phyloP scores from a whole-genome alignment of 2,329 filamentous ascomycete genomes.

The Aureobasidium sp. region DNA sequence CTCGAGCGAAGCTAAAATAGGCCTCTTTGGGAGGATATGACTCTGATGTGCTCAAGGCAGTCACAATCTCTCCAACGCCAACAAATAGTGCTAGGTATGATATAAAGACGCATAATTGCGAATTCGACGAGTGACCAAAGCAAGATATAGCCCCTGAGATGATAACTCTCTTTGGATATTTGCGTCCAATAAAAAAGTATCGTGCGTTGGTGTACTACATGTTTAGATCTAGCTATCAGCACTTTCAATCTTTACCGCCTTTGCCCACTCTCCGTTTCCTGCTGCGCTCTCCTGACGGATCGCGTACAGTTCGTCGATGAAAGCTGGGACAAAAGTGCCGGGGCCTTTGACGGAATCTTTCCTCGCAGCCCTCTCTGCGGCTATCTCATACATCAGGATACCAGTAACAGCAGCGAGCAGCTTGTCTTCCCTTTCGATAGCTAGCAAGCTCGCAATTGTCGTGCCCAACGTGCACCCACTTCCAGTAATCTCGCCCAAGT shows the following conservation, averaged over 20 bases:
- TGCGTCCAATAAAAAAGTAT: too few relatives aligned
- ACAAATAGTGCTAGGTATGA: too few relatives aligned
- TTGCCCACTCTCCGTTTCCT: conserved; percentile 46
- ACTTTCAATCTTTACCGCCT: conserved; percentile 41
- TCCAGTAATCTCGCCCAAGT: conserved; percentile 64
- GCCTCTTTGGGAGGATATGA: too few relatives aligned
- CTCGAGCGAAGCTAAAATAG: too few relatives aligned
- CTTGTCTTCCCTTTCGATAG: conserved; percentile 54
- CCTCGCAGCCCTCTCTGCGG: conserved; percentile 57
- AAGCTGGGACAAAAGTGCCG: conserved; percentile 76
- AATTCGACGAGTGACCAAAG: too few relatives aligned
- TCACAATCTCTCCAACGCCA: too few relatives aligned
- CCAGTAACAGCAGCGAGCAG: conserved; percentile 66
- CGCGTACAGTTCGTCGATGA: conserved; percentile 62
- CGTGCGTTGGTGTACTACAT: too few relatives aligned
- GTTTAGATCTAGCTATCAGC: neutral
- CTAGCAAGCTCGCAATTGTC: conserved; percentile 65
- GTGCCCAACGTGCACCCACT: conserved; percentile 78
- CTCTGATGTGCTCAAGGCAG: too few relatives aligned
- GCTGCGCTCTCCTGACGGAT: conserved; percentile 41
- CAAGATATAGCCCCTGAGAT: too few relatives aligned
- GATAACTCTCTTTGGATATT: too few relatives aligned
- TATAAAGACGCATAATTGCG: too few relatives aligned
- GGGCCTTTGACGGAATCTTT: conserved; percentile 63
- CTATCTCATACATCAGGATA: conserved; percentile 69